Conservation (phyloP, 2,329 filamentous ascomycete species). For the Nemania sp. region DNA sequence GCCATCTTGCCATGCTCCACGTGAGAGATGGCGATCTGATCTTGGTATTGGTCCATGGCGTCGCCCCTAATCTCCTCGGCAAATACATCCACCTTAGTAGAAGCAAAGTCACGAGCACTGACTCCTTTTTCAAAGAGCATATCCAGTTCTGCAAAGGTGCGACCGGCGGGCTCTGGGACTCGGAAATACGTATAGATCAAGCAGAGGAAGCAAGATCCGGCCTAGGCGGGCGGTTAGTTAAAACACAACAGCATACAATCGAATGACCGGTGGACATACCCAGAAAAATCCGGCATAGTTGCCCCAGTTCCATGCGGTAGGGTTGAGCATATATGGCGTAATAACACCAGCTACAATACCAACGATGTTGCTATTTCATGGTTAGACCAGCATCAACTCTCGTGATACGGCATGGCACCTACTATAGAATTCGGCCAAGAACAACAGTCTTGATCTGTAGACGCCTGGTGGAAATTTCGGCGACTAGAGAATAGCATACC, state of each 20-base stretch:
- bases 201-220: conserved; percentile 82
- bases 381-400: conserved; percentile 23
- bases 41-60: conserved; percentile 62
- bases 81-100: conserved; percentile 68
- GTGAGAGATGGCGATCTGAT: conserved; percentile 53
- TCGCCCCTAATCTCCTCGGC: conserved; percentile 62
- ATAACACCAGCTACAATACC: conserved; percentile 84
- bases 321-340: conserved; percentile 94
- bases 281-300: conserved; percentile 92
- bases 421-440: conserved; percentile 81
- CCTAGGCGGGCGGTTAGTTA: conserved; percentile 53
- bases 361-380: conserved; percentile 73
- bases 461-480: conserved; percentile 83
- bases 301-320: conserved; percentile 85
- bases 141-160: conserved; percentile 88
- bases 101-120: conserved; percentile 78
- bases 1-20: conserved; percentile 36
- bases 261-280: conserved; percentile 56
- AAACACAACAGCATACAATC: conserved; percentile 18
- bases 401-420: conserved; percentile 44
- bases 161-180: conserved; percentile 81
- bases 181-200: conserved; percentile 86
- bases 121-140: conserved; percentile 82
- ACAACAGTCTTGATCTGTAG: conserved; percentile 94
- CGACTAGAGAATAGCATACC: conserved; percentile 88